Evolutionary conservation across 2,329 filamentous ascomycete species (phyloP).

Genomic region (Penicillium sp.): DNA sequence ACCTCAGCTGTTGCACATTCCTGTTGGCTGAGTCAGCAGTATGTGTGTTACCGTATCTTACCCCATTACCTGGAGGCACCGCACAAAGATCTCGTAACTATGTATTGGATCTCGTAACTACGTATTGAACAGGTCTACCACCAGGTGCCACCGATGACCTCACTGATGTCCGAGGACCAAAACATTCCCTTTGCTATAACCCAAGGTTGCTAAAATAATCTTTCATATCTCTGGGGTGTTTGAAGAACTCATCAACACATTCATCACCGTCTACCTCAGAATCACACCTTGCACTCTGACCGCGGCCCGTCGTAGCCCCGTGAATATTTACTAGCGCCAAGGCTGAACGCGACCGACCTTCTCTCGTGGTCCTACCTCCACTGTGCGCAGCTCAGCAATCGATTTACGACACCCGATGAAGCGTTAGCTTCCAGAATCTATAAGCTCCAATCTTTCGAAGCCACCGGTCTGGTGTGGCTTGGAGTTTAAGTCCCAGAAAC

Average conservation of each 20-base stretch:
- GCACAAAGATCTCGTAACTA: not conserved
- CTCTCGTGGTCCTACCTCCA: conserved; percentile 4
- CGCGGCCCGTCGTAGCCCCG: conserved; percentile 13
- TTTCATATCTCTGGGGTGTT: not conserved
- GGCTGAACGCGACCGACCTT: conserved; percentile 21
- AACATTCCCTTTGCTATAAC: conserved; percentile 2
- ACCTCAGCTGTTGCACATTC: not conserved
- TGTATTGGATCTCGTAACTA: conserved; percentile 3
- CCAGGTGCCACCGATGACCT: conserved; percentile 24
- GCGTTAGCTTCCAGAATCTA: not conserved
- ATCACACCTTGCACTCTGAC: conserved; percentile 10
- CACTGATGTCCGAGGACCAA: conserved; percentile 15
- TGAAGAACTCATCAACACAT: not conserved
- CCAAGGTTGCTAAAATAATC: conserved; percentile 1
- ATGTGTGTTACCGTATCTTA: not conserved
- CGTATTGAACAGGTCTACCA: conserved; percentile 9
- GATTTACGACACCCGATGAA: conserved; percentile 1
- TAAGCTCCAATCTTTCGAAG: not conserved
- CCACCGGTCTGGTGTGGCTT: not conserved
- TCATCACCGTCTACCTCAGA: conserved; percentile 4
- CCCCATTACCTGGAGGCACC: not conserved
- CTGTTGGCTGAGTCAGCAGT: not conserved
- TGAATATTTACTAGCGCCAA: conserved; percentile 22
- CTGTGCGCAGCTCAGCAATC: not conserved
- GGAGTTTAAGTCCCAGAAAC: not conserved